Evolutionary conservation across 352 stramenopile species (phyloP).

Genomic region (Peronospora destructor): DNA sequence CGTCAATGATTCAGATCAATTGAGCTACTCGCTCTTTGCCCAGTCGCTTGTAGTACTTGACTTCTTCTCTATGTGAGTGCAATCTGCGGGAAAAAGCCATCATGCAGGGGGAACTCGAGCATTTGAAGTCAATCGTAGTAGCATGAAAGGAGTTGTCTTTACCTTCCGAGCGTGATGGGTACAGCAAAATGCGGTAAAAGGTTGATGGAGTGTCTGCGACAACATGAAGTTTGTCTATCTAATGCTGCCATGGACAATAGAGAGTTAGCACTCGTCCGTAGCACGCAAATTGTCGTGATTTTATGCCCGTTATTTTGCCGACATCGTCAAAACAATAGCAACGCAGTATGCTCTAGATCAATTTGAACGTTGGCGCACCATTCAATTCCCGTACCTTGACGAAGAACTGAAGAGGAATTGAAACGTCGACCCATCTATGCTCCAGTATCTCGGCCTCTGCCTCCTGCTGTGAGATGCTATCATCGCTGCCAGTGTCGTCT

Average conservation of each 20-base stretch:
- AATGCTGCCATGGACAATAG: no score
- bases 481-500: conserved; percentile 11
- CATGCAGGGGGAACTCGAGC: conserved; percentile 66
- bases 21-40: conserved; percentile 67
- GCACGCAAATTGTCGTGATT: no score
- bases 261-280: neutral
- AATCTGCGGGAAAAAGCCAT: conserved; percentile 81
- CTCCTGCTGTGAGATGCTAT: conserved; percentile 15
- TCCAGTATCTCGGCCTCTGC: conserved; percentile 23
- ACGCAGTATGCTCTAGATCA: conserved; percentile 4
- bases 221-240: conserved; percentile 5
- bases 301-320: neutral
- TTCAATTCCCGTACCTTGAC: conserved; percentile 39
- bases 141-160: conserved; percentile 5
- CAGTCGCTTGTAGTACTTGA: conserved; percentile 68
- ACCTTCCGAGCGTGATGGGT: neutral
- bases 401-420: conserved; percentile 76
- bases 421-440: conserved; percentile 71
- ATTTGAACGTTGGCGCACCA: neutral
- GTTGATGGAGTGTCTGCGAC: conserved; percentile 18
- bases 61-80: conserved; percentile 57
- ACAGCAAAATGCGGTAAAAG: conserved; percentile 1
- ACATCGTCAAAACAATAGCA: neutral
- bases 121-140: conserved; percentile 22
- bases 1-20: conserved; percentile 71